Conservation (phyloP, 2,329 filamentous ascomycete genomes). For the Endoconidiophora polonica region DNA sequence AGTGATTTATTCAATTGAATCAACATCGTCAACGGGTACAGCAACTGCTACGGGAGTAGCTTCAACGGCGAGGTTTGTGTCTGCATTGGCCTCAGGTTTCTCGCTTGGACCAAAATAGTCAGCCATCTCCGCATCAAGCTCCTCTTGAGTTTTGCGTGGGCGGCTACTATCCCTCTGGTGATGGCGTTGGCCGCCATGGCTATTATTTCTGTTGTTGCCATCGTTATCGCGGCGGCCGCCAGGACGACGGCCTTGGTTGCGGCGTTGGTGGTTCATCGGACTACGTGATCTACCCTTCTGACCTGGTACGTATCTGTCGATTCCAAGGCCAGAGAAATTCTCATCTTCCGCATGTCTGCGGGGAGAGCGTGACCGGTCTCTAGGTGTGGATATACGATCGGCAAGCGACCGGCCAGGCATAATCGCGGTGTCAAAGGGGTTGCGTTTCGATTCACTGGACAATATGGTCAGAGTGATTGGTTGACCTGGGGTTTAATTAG, state of each 20-base stretch:
- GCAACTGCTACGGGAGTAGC: not conserved
- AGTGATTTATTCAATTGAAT: conserved; percentile 47
- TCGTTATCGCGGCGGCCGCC: conserved; percentile 29
- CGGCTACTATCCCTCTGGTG: conserved; percentile 23
- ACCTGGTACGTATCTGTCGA: conserved; percentile 67
- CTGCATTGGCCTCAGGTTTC: conserved; percentile 14
- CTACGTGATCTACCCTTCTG: conserved; percentile 36
- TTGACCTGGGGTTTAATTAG: conserved; percentile 35
- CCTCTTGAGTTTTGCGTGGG: conserved; percentile 72
- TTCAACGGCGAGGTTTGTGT: not conserved
- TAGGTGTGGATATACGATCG: conserved; percentile 41
- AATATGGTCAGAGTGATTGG: conserved; percentile 61
- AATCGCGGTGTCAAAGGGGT: conserved; percentile 39
- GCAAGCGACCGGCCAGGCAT: conserved; percentile 40
- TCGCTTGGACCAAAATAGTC: conserved; percentile 52
- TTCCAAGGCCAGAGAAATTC: conserved; percentile 46
- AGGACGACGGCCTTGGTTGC: conserved; percentile 31
- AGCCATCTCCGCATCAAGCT: conserved; percentile 92
- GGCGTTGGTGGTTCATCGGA: conserved; percentile 23
- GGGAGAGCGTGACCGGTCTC: conserved; percentile 48
- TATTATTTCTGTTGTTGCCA: conserved; percentile 16
- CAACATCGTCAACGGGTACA: conserved; percentile 39
- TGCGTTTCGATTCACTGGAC: conserved; percentile 32
- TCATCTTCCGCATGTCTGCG: conserved; percentile 30
- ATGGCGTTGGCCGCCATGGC: conserved; percentile 22